Base-by-base conservation (phyloP, 352 stramenopile species). In the Globisporangium ultimum region DNA sequence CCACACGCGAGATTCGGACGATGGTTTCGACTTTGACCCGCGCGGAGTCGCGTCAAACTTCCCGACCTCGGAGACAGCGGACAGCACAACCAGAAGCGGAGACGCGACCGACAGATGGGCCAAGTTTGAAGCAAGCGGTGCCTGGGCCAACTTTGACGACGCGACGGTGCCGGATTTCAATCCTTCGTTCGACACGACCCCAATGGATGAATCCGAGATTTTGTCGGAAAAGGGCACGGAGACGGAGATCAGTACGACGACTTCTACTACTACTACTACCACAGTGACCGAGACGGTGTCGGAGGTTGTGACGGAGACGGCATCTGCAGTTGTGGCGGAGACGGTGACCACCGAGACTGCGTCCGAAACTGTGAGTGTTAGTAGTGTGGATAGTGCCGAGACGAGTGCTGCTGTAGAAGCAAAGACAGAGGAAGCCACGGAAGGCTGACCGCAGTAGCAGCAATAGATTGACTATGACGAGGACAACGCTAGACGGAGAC, bases 111-210 rank as follows among this genome's bases (percentile, higher is more conserved):
- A 67, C 21, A 70, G 76, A 32, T 91, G 81, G 81, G 75, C 81
- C 42, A 89, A 74, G 55, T 87, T 89, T 18, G 81, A 91, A 52
- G 78, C 73, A 3, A 74, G 68, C 15, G 70, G 70, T 12, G 87
- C 62, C 56, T 91, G 82, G 82, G 74, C 82, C 10, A 77, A 82
- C 52, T 91, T 91, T 58, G 82, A 91, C 47, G 65, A 83, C 20
- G 53, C 71, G 13, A 36, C 58, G 18, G 61, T 63, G 41, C 71
- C 72, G 8, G 50, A 38, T 21, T 89, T 89, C 41, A 73, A 83
- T 38, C 62, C 80, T 6, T 77, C 78, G 21, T 89, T 89, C 48
- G 78, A 89, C 38, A 66, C 63, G 52, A 74, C 71, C 56, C 69
- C 75, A 15, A 83, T 82, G 68, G 74, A 87, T 46, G 71, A 74